Conservation (phyloP, 768 basidiomycete genomes). For the Imleria badia region DNA sequence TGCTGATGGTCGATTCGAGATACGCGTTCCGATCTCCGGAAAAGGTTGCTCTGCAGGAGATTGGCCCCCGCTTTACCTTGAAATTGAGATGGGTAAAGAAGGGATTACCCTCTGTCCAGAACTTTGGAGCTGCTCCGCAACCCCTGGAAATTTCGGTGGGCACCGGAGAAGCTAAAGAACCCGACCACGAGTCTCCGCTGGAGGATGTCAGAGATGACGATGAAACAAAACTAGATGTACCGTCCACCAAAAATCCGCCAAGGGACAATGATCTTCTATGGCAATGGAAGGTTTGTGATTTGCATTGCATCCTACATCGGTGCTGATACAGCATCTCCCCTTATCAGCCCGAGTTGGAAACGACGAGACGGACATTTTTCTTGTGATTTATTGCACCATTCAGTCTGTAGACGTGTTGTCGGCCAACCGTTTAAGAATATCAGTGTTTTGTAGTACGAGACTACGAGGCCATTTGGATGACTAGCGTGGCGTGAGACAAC, state of each 20-base stretch:
- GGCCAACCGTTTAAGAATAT: neutral
- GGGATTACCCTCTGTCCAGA: constrained; percentile 79
- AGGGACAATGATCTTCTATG: constrained; percentile 80
- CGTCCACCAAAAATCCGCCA: constrained; percentile 43
- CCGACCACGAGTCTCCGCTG: constrained; percentile 11
- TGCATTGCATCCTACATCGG: neutral
- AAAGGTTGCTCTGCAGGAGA: constrained; percentile 93
- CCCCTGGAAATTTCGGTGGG: constrained; percentile 53
- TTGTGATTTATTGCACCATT: constrained; percentile 44
- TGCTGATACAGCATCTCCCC: neutral
- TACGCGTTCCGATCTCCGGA: constrained; percentile 92
- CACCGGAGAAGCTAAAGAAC: constrained; percentile 30
- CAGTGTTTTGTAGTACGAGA: neutral
- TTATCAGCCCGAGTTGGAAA: constrained; percentile 89
- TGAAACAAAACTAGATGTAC: constrained; percentile 15
- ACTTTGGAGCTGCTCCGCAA: constrained; percentile 61
- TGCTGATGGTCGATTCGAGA: constrained; percentile 38
- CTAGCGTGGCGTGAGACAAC: constrained; percentile 9
- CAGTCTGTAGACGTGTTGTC: neutral
- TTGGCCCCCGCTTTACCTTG: constrained; percentile 95
- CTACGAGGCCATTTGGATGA: too few species aligned
- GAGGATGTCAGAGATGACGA: constrained; percentile 16
- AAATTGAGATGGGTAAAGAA: constrained; percentile 89
- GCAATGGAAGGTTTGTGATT: constrained; percentile 79
- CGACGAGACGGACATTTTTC: constrained; percentile 88